Conservation (phyloP, 1,284 basidiomycete genomes). For the Malassezia vespertilionis region DNA sequence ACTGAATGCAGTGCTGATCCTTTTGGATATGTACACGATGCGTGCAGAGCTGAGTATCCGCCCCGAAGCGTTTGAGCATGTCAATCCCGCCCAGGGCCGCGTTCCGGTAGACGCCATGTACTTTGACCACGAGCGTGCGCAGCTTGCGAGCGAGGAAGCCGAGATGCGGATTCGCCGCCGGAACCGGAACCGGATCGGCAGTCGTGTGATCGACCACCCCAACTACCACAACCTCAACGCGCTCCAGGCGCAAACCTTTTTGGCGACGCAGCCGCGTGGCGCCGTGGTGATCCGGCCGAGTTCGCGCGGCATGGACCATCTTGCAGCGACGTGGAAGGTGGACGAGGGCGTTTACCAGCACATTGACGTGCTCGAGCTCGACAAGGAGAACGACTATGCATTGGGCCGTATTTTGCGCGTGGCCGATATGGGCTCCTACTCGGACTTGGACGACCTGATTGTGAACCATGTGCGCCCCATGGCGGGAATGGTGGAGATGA, state of each 20-base stretch:
- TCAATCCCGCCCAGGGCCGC: conserved; percentile 59
- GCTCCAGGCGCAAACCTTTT: conserved; percentile 73
- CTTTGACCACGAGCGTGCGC: conserved; percentile 61
- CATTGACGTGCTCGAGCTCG: conserved; percentile 79
- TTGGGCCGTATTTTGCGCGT: conserved; percentile 65
- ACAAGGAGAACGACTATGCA: conserved; percentile 59
- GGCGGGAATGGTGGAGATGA: conserved; percentile 81
- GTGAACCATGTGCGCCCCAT: conserved; percentile 94
- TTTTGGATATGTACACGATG: conserved; percentile 59
- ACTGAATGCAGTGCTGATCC: conserved; percentile 68
- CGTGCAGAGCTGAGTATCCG: conserved; percentile 68
- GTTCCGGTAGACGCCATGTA: conserved; percentile 56
- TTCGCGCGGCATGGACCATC: conserved; percentile 81
- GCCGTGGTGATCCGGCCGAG: conserved; percentile 74
- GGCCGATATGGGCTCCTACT: conserved; percentile 67
- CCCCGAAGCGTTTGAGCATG: conserved; percentile 58
- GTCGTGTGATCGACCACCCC: conserved; percentile 85
- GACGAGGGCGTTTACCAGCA: conserved; percentile 94
- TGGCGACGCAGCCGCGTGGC: conserved; percentile 76
- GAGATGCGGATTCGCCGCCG: conserved; percentile 73
- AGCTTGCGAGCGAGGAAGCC: conserved; percentile 62
- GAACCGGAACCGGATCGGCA: conserved; percentile 56
- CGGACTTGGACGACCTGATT: conserved; percentile 92
- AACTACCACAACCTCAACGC: conserved; percentile 96
- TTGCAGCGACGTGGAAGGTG: conserved; percentile 99